Percentiles rank a stretch among this genome's conserved stretches.
Conservation (phyloP, 2,329 filamentous ascomycete genomes). For the Coniochaeta sp. region DNA sequence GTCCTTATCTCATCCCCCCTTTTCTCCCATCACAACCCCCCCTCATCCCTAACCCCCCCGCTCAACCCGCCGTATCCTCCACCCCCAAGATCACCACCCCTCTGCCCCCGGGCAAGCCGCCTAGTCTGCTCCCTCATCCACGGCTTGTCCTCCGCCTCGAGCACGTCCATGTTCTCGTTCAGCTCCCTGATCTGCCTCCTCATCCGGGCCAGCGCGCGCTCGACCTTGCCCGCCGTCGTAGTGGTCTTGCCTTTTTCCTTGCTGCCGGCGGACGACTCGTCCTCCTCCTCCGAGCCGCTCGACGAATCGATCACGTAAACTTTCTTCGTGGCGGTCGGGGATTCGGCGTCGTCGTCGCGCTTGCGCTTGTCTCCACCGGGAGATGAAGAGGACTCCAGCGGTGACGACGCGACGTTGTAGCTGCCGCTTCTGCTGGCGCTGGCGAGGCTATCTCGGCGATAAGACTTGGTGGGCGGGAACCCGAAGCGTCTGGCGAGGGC, state of each 20-base stretch:
- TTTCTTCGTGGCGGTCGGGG: not conserved
- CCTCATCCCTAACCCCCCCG: not conserved
- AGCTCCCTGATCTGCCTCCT: slow-evolving; percentile 14
- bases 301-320: not conserved
- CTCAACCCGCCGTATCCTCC: not conserved
- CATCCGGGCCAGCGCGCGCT: slow-evolving; percentile 8
- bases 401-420: not conserved
- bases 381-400: not conserved
- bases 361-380: not conserved
- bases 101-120: slow-evolving; percentile 2
- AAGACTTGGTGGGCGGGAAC: not conserved
- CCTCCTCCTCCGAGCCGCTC: not conserved
- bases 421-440: not conserved
- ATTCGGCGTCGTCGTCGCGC: slow-evolving; percentile 3
- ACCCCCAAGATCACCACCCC: slow-evolving; percentile 7
- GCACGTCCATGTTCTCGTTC: slow-evolving; percentile 15
- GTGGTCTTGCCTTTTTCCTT: slow-evolving; percentile 1
- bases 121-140: slow-evolving; percentile 2
- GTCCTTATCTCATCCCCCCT: too few relatives aligned
- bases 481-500: not conserved
- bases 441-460: not conserved
- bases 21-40: not conserved
- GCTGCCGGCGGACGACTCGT: too few relatives aligned
- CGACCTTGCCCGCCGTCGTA: slow-evolving; percentile 4
- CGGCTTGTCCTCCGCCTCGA: slow-evolving; percentile 10